Base-by-base conservation (phyloP, 2,329 filamentous ascomycete genomes). In the Arthrobotrys entomopaga region DNA sequence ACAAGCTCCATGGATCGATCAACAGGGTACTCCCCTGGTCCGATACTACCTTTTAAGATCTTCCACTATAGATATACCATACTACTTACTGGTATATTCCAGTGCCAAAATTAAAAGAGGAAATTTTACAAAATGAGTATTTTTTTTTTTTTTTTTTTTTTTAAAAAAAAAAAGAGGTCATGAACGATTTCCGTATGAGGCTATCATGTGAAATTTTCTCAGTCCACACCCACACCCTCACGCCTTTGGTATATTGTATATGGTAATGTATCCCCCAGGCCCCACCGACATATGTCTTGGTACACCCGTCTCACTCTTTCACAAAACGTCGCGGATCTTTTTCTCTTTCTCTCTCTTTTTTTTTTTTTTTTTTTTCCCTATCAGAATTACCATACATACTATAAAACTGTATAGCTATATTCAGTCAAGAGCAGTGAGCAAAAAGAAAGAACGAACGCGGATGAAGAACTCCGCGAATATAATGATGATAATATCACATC, bases 181-280 rank as follows among this genome's bases (percentile, higher is more conserved):
- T 74, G 70, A 74, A 74, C 43, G 63, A 67, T 64, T 64, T 74
- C 70, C 70, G 34, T 67, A 66, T 74, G 70, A 74, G 70, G 63
- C 26, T 66, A 74, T 74, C 70, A 74, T 74, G 70, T 74, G 70
- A 38, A 74, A 59, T 74, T 63, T 10, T 56, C 56, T 50, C 19
- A n/a, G 15, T 19, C 43, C 6, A 42, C 24, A 15, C 26, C 54
- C 24, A 22, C 46, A 61, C 58, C n/a, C n/a, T n/a, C n/a, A n/a
- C n/a, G n/a, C n/a, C n/a, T n/a, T n/a, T n/a, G n/a, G n/a, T n/a
- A n/a, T n/a, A n/a, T n/a, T n/a, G n/a, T n/a, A 52, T 19, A 8
- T 34, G 10, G 10, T 34, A 5, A 46, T 42, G 43, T 61, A 52
- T n/a, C 29, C 16, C 16, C 38, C 34, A 57, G 16, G 15, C 42